Base-by-base conservation (phyloP, 345 rosid species). In the Crucihimalaya himalaica region DNA sequence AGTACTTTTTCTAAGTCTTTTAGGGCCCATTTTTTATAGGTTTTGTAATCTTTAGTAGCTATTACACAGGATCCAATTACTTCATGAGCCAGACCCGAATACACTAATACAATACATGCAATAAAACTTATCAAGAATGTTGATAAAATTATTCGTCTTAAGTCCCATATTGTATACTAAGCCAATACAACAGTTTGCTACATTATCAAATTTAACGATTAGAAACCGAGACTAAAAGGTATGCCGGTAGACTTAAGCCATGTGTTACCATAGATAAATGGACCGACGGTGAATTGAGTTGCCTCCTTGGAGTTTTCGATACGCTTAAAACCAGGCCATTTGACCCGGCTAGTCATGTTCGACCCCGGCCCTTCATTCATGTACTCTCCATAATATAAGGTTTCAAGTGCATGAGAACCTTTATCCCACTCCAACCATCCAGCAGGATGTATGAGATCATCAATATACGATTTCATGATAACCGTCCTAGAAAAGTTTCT, bases 341-440 rank as follows among this genome's bases (percentile, higher is more conserved):
- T 78, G 15, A 93, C 96, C 53, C 98, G 78, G 2, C 66, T 78
- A 2, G 83, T 84, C 9, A 90, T 84, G 47, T 84, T 85, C 9
- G 97, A 78, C 9, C 98, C 96, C 0, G 86, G 77, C 0, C 98
- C 97, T 20, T 79, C 58, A 64, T 93, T 93, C 85, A 55, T 69
- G 31, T 93, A 87, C 85, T 93, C 97, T 53, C 95, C 89, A 19
- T 87, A 93, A 61, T 86, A 88, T 5, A 93, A 81, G 0, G 88
- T 89, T 29, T 58, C 74, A 74, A 90, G 70, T 0, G 85, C 92
- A 78, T n/a, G n/a, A n/a, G 83, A 86, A 0, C 70, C 23, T 0
- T 71, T 79, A 9, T 83, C 37, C 97, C 97, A 88, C 68, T 88
- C 96, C 53, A 89, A 60, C 93, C 91, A 93, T 57, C 98, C 97